Percentiles rank a stretch among this genome's conserved stretches.
phyloP scores from a whole-genome alignment of 352 stramenopile species.

The Nothophytophthora sp. region DNA sequence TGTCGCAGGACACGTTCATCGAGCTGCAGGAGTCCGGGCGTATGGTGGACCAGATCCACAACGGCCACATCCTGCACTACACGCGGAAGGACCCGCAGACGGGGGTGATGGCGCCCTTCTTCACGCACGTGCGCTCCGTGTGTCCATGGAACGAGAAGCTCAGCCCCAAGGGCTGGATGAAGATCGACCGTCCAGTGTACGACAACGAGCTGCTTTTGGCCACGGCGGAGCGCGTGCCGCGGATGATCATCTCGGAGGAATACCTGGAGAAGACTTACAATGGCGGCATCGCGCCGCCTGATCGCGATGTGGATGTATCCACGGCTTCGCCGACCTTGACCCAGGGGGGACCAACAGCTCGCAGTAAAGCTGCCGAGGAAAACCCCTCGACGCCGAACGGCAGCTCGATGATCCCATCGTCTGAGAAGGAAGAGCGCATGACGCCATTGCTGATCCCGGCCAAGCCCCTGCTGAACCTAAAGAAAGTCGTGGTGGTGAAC shows the following conservation, averaged over 20 bases:
- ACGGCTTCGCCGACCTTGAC: slow-evolving; percentile 7
- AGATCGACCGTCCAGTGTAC: slow-evolving; percentile 88
- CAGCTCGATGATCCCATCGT: neutral
- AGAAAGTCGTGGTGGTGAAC: slow-evolving; percentile 87
- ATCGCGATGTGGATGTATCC: slow-evolving; percentile 10
- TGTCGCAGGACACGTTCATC: slow-evolving; percentile 88
- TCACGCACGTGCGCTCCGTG: slow-evolving; percentile 88
- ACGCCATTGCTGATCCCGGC: slow-evolving; percentile 47
- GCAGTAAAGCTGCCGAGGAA: too few relatives aligned
- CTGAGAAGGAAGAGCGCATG: slow-evolving; percentile 21
- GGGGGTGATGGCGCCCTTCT: slow-evolving; percentile 78
- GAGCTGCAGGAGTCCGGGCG: slow-evolving; percentile 83
- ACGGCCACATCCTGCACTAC: slow-evolving; percentile 89
- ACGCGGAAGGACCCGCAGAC: slow-evolving; percentile 76
- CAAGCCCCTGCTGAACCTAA: slow-evolving; percentile 57
- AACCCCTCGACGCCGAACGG: slow-evolving; percentile 2
- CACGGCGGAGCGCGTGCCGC: slow-evolving; percentile 78
- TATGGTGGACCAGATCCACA: slow-evolving; percentile 91
- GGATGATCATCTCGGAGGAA: slow-evolving; percentile 90
- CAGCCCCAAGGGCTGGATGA: slow-evolving; percentile 87
- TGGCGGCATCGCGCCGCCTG: slow-evolving; percentile 21
- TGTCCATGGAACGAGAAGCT: slow-evolving; percentile 91
- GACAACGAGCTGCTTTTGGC: slow-evolving; percentile 88
- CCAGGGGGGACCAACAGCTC: too few relatives aligned
- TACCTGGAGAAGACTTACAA: slow-evolving; percentile 89